Percentiles rank a stretch among this genome's conserved stretches.
phyloP scores from a whole-genome alignment of 202 grass and related monocot species.

The Eragrostis tef region DNA sequence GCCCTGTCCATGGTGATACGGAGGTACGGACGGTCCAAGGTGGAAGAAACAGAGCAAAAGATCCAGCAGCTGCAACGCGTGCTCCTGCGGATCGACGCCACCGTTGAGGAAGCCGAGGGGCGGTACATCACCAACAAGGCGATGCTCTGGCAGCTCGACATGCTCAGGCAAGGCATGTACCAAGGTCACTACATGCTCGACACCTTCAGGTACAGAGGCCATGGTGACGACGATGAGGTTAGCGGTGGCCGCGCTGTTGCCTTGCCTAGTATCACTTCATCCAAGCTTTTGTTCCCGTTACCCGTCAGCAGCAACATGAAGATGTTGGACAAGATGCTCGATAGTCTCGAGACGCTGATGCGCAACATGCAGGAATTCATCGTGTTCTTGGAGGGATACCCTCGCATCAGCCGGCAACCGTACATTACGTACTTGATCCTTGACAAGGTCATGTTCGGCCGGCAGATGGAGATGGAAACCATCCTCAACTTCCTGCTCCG shows the following conservation, averaged over 20 bases:
- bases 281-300: not conserved
- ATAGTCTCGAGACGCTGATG: not conserved
- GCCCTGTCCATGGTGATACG: slow-evolving; percentile 10
- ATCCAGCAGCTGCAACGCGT: slow-evolving; percentile 11
- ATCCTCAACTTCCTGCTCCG: slow-evolving; percentile 44
- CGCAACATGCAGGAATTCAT: slow-evolving; percentile 34
- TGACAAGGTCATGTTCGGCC: slow-evolving; percentile 48
- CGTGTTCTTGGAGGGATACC: slow-evolving; percentile 35
- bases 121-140: slow-evolving; percentile 37
- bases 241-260: not conserved
- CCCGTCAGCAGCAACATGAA: not conserved
- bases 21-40: not conserved
- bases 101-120: not conserved
- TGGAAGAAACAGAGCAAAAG: slow-evolving; percentile 7
- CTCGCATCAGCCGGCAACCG: slow-evolving; percentile 11
- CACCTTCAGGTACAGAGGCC: not conserved
- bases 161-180: slow-evolving; percentile 40
- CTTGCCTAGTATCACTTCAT: not conserved
- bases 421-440: not conserved
- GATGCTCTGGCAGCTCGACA: slow-evolving; percentile 52
- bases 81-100: not conserved
- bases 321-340: slow-evolving; percentile 9
- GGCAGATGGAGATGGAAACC: slow-evolving; percentile 36
- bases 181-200: slow-evolving; percentile 44
- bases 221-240: not conserved